Base-by-base conservation (phyloP, 768 basidiomycete species). In the Phallus indusiatus region DNA sequence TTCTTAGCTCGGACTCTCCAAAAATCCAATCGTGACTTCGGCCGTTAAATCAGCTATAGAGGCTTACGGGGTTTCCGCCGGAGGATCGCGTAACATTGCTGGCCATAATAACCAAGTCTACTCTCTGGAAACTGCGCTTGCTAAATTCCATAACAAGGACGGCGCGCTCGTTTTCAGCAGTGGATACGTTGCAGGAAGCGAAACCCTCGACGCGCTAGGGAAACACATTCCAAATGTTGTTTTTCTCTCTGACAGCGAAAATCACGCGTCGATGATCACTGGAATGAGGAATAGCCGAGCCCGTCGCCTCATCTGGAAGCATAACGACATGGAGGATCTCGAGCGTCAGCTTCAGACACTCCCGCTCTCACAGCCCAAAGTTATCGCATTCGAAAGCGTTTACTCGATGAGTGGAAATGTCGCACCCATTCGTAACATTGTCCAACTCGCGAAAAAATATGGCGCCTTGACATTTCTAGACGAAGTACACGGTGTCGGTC, bases 191-290 rank as follows among this genome's bases (percentile, higher is more conserved):
- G 96, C 96, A 65, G 98, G 98, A 73, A 95, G 96, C 66, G 95
- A 94, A 42, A 95, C 95, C 33, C 83, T 99, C 52, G 81, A 92
- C 28, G 96, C 94, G 47, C 83, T 99, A 63, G 96, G 94, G 61
- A 75, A 90, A 59, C 97, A 98, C 73, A 80, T 99, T 20, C 96
- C 96, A 35, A 91, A 86, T 60, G 93, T 94, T 69, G 84, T 98
- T 66, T 91, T 89, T 76, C 95, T 99, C 76, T 97, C 94, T 62
- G 96, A 99, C 74, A 78, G 83, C 54, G 90, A 88, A 77, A 99
- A 99, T 72, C 96, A 99, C 69, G 95, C 96, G 11, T 97, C 94
- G 63, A 99, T 99, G 96, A 99, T 98, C 64, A 93, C 97, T 70
- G 96, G 96, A 64, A 98, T 99, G 78, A 86, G 92, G 65, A 94